A percentile compares a stretch with the other conserved stretches of the same genome.
phyloP scores from a whole-genome alignment of 495 filamentous ascomycete genomes.

The Aspergillus indologenus region DNA sequence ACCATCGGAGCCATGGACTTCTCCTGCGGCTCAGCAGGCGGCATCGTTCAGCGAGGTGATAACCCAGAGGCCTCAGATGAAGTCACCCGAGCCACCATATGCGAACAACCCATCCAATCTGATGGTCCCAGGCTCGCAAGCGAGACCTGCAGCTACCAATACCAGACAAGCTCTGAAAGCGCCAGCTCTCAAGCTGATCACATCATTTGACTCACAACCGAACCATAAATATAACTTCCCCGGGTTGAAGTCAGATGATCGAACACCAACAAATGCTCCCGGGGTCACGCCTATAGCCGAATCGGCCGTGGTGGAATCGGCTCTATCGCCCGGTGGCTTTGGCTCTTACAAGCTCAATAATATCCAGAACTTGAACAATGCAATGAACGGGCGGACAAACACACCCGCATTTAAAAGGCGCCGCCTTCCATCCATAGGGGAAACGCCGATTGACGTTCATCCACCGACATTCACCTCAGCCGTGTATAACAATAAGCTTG shows the following conservation, averaged over 20 bases:
- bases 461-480: slow-evolving; percentile 45
- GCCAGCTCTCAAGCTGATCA: slow-evolving; percentile 90
- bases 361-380: slow-evolving; percentile 56
- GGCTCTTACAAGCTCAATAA: slow-evolving; percentile 63
- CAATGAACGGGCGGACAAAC: slow-evolving; percentile 67
- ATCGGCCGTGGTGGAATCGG: slow-evolving; percentile 83
- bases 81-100: slow-evolving; percentile 37
- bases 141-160: slow-evolving; percentile 22
- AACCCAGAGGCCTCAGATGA: slow-evolving; percentile 42
- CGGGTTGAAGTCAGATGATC: slow-evolving; percentile 60
- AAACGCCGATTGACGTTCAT: slow-evolving; percentile 61
- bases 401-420: slow-evolving; percentile 69
- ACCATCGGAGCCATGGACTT: slow-evolving; percentile 78
- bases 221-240: slow-evolving; percentile 64
- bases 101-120: slow-evolving; percentile 23
- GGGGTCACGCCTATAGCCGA: slow-evolving; percentile 89
- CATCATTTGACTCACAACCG: slow-evolving; percentile 68
- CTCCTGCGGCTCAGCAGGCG: slow-evolving; percentile 70
- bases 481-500: slow-evolving; percentile 36
- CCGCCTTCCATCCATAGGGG: slow-evolving; percentile 81
- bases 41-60: slow-evolving; percentile 40
- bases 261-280: slow-evolving; percentile 70
- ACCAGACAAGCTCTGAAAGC: slow-evolving; percentile 60
- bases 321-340: slow-evolving; percentile 71
- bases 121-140: slow-evolving; percentile 26